phyloP scores from a whole-genome alignment of 169 alveolate genomes.

The Miamiensis avidus region DNA sequence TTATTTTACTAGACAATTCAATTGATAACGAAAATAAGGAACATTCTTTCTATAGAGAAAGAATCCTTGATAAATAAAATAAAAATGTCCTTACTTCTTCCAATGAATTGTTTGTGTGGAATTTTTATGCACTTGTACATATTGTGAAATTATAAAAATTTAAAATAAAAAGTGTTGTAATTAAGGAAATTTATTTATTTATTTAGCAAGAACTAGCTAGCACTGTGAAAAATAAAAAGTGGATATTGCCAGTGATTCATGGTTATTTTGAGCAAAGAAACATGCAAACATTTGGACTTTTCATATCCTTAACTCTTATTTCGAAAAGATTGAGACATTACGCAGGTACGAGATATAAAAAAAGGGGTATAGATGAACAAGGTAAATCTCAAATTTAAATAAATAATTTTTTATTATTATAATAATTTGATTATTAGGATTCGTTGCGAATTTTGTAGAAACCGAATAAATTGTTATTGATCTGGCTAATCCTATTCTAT shows the following conservation, averaged over 20 bases:
- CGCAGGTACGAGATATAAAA: slow-evolving; percentile 87
- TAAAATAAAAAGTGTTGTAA: too few relatives aligned
- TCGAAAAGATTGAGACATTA: slow-evolving; percentile 79
- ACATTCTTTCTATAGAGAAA: slow-evolving; percentile 29
- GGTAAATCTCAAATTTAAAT: slow-evolving; percentile 37
- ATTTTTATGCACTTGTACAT: slow-evolving; percentile 40
- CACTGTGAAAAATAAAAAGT: slow-evolving; percentile 49
- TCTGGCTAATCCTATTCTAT: slow-evolving; percentile 51
- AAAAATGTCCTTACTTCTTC: slow-evolving; percentile 29
- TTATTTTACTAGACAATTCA: not conserved
- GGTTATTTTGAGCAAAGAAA: slow-evolving; percentile 50
- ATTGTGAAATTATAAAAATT: not conserved
- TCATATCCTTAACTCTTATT: slow-evolving; percentile 45
- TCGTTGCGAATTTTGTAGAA: slow-evolving; percentile 85
- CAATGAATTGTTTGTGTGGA: slow-evolving; percentile 53
- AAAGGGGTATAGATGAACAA: slow-evolving; percentile 87
- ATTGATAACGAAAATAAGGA: not conserved
- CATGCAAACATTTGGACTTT: slow-evolving; percentile 14
- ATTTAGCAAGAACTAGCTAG: slow-evolving; percentile 22
- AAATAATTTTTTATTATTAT: too few relatives aligned
- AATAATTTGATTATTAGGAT: slow-evolving; percentile 18
- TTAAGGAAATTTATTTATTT: slow-evolving; percentile 1
- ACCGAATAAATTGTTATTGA: slow-evolving; percentile 78
- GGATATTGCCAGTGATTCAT: slow-evolving; percentile 70
- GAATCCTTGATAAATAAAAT: not conserved